A percentile compares a stretch with the other conserved stretches of the same genome.
These are phyloP conservation scores for Leccinum insolens DNA, from an alignment of 1,284 basidiomycete genomes.

Conservation along the genomic window DNA sequence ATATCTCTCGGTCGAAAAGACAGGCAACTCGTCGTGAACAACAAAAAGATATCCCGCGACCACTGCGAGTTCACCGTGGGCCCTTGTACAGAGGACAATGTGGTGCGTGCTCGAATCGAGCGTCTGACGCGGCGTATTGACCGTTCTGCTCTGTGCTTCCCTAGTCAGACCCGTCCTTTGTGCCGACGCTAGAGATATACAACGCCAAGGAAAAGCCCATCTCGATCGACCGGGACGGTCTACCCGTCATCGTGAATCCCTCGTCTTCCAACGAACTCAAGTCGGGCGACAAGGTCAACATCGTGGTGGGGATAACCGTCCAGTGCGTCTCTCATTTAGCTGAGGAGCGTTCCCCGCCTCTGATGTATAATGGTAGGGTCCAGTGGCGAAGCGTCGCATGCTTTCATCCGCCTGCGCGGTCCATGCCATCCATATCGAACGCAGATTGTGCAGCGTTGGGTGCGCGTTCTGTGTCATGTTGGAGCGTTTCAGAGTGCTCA, in stretches of 20 bases:
- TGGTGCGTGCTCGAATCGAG: constrained; percentile 42
- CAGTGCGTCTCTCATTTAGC: constrained; percentile 40
- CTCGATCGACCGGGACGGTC: constrained; percentile 39
- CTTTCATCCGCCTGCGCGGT: constrained; percentile 42
- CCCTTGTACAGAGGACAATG: constrained; percentile 48
- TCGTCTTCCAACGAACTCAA: constrained; percentile 39
- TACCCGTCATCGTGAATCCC: constrained; percentile 33
- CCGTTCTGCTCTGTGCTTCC: background rate
- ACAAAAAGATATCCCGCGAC: constrained; percentile 62
- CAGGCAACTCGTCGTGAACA: constrained; percentile 50
- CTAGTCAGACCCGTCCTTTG: constrained; percentile 42
- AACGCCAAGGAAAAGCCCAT: constrained; percentile 51
- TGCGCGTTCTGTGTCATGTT: constrained; percentile 26
- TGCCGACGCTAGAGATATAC: constrained; percentile 46
- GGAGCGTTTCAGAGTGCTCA: background rate
- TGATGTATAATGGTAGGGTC: constrained; percentile 39
- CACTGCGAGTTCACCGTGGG: constrained; percentile 61
- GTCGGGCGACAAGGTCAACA: constrained; percentile 52
- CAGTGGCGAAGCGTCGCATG: constrained; percentile 57
- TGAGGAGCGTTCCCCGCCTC: background rate
- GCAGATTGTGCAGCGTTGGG: constrained; percentile 60
- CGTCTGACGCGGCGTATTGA: background rate
- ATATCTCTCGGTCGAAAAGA: constrained; percentile 61
- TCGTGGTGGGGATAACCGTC: constrained; percentile 47
- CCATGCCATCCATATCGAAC: constrained; percentile 32